Percentiles rank a stretch among this genome's conserved stretches.
Conservation (phyloP, 1,284 basidiomycete genomes). For the Schizophyllum amplum region DNA sequence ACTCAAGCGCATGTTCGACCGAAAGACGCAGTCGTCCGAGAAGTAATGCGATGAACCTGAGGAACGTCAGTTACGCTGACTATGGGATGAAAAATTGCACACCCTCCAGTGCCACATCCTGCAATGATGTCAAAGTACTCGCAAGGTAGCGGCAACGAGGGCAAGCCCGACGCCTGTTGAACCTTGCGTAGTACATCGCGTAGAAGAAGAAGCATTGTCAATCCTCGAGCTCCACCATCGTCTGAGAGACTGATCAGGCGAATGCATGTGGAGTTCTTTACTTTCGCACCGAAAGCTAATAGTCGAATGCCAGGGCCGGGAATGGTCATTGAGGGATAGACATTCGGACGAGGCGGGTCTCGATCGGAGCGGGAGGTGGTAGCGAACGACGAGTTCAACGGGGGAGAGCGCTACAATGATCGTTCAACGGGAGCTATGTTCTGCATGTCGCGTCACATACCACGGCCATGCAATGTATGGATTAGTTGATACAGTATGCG, state of each 20-base stretch:
- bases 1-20: neutral
- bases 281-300: neutral
- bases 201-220: neutral
- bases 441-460: neutral
- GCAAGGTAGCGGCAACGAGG: neutral
- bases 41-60: neutral
- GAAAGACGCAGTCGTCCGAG: neutral
- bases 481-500: neutral
- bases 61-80: neutral
- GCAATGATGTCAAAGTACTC: neutral
- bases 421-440: neutral
- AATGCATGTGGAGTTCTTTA: too few relatives aligned
- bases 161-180: neutral
- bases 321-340: neutral
- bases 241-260: too few relatives aligned
- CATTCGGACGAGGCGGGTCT: neutral
- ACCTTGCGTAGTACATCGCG: neutral
- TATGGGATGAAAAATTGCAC: neutral
- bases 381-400: neutral
- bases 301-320: neutral
- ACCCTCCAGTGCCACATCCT: neutral
- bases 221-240: neutral
- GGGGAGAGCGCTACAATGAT: neutral
- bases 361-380: too few relatives aligned
- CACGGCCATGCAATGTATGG: neutral